These are phyloP conservation scores for Cyclotella kingstonii DNA, from an alignment of 108 stramenopile species.

Conservation along the genomic window DNA sequence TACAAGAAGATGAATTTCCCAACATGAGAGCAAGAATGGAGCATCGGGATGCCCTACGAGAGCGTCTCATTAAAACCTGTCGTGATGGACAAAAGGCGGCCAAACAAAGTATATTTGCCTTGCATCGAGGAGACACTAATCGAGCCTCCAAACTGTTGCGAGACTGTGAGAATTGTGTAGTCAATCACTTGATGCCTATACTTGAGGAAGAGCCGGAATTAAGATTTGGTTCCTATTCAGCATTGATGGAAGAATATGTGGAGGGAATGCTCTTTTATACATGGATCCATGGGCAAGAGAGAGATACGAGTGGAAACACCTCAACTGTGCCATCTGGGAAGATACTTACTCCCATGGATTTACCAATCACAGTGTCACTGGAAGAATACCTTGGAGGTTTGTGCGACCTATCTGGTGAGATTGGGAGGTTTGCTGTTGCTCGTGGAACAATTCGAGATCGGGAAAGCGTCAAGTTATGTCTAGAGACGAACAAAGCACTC, in stretches of 20 bases:
- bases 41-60: conserved; percentile 77
- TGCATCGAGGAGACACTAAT: conserved; percentile 74
- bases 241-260: conserved; percentile 88
- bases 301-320: conserved; percentile 1
- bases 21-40: conserved; percentile 71
- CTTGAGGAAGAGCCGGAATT: conserved; percentile 80
- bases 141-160: conserved; percentile 53
- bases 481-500: conserved; percentile 63
- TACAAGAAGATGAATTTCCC: conserved; percentile 50
- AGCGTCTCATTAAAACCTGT: conserved; percentile 85
- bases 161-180: conserved; percentile 66
- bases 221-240: conserved; percentile 65
- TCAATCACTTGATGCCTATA: conserved; percentile 65
- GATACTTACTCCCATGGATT: conserved; percentile 46
- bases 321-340: conserved; percentile 41
- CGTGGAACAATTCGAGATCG: conserved; percentile 83
- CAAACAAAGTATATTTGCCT: conserved; percentile 90
- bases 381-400: conserved; percentile 93
- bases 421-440: conserved; percentile 90
- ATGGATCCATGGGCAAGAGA: conserved; percentile 64
- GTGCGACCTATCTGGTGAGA: conserved; percentile 95
- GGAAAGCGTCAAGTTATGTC: conserved; percentile 58
- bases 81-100: conserved; percentile 91
- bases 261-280: conserved; percentile 90
- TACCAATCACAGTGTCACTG: conserved; percentile 51